These are phyloP conservation scores for Perkinsus olseni DNA, from an alignment of 169 alveolate species.

Conservation along the genomic window DNA sequence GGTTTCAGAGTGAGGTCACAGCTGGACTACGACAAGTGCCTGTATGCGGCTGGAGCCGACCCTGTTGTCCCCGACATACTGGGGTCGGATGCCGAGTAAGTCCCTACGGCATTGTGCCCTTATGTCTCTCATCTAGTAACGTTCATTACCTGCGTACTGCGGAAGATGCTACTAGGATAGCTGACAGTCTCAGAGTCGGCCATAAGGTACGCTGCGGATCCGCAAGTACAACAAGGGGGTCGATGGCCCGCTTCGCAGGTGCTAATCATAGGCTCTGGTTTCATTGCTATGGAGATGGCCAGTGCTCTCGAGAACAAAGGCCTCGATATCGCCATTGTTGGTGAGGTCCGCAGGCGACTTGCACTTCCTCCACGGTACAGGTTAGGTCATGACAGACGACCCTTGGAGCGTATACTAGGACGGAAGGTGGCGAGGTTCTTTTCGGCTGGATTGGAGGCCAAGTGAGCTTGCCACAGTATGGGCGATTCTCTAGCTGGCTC, in stretches of 20 bases:
- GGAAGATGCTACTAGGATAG: background rate
- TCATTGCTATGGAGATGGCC: conserved; percentile 33
- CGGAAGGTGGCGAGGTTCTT: background rate
- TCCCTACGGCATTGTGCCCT: background rate
- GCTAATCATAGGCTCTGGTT: conserved; percentile 28
- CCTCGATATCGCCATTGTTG: conserved; percentile 24
- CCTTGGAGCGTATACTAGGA: background rate
- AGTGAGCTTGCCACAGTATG: background rate
- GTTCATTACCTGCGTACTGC: background rate
- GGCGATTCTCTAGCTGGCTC: background rate
- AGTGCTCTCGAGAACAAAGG: conserved; percentile 21
- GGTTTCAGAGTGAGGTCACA: background rate
- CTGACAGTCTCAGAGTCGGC: background rate
- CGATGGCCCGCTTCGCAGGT: background rate
- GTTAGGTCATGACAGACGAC: background rate
- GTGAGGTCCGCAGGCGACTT: conserved; percentile 9
- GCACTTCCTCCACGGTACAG: too few relatives aligned
- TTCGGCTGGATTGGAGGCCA: background rate
- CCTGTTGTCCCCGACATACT: background rate
- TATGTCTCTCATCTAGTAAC: background rate
- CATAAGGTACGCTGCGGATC: background rate
- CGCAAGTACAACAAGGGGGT: too few relatives aligned
- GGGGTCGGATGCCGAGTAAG: background rate
- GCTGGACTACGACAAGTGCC: background rate
- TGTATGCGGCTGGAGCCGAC: background rate